Evolutionary conservation across 345 rosid genomes (phyloP).

Genomic region (Pugionium cornutum): DNA sequence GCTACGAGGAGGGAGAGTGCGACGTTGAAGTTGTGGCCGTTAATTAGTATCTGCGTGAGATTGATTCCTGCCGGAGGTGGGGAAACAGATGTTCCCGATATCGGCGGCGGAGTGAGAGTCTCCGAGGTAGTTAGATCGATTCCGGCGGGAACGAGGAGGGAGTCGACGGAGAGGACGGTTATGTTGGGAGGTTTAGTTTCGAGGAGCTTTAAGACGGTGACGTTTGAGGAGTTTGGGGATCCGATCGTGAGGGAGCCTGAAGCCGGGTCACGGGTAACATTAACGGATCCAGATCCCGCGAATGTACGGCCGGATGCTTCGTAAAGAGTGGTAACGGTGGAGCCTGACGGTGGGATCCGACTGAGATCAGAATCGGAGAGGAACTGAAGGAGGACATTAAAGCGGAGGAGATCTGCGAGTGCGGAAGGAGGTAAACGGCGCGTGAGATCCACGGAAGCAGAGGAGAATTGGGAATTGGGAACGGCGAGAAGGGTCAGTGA

Average conservation of each 20-base stretch:
- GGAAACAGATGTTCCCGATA: constrained; percentile 18
- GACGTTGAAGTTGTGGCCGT: constrained; percentile 82
- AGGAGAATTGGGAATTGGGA: constrained; percentile 62
- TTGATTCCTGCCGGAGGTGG: constrained; percentile 55
- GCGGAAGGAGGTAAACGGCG: constrained; percentile 67
- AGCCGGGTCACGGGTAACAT: constrained; percentile 59
- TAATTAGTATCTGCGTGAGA: constrained; percentile 68
- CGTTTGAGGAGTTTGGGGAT: constrained; percentile 53
- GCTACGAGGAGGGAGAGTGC: constrained; percentile 81
- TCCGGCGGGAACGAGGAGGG: constrained; percentile 65
- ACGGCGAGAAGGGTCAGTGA: constrained; percentile 83
- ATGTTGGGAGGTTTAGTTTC: constrained; percentile 65
- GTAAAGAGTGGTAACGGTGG: constrained; percentile 38
- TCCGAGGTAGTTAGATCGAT: constrained; percentile 76
- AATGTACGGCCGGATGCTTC: constrained; percentile 37
- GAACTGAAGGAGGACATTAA: constrained; percentile 79
- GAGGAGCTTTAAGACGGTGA: constrained; percentile 58
- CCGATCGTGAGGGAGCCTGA: constrained; percentile 51
- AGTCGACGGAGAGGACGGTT: constrained; percentile 62
- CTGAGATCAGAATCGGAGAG: constrained; percentile 65
- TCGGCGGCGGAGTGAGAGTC: constrained; percentile 50
- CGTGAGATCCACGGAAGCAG: constrained; percentile 51
- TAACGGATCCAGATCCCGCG: constrained; percentile 70
- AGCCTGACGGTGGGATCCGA: constrained; percentile 51
- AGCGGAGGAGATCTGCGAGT: constrained; percentile 84